These are phyloP conservation scores for Scutellaria baicalensis DNA, from an alignment of 257 asterid species.

Conservation along the genomic window DNA sequence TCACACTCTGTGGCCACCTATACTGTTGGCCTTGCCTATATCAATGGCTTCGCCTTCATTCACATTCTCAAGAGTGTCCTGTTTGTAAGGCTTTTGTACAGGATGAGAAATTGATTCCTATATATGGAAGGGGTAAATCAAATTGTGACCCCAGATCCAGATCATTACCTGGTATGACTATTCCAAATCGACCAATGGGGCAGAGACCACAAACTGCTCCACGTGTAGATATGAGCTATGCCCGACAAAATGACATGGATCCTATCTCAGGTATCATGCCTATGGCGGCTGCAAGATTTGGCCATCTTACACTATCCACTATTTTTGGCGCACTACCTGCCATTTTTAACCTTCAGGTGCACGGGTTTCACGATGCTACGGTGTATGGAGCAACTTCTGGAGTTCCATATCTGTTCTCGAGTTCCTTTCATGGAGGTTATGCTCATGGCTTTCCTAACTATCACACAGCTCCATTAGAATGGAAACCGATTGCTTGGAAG, in stretches of 20 bases:
- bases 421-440: constrained; percentile 72
- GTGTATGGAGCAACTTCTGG: constrained; percentile 76
- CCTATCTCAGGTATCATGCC: constrained; percentile 42
- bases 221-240: constrained; percentile 37
- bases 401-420: constrained; percentile 55
- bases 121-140: constrained; percentile 81
- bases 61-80: constrained; percentile 82
- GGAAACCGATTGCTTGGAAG: constrained; percentile 51
- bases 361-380: constrained; percentile 76
- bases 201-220: constrained; percentile 70
- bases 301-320: constrained; percentile 50
- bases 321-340: constrained; percentile 58
- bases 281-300: constrained; percentile 54
- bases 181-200: constrained; percentile 68
- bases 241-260: constrained; percentile 48
- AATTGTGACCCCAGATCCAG: constrained; percentile 45
- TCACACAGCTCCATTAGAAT: constrained; percentile 38
- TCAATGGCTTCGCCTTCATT: constrained; percentile 84
- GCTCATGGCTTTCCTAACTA: constrained; percentile 62
- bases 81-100: constrained; percentile 73
- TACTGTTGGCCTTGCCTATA: constrained; percentile 95
- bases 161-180: constrained; percentile 28
- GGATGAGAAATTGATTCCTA: constrained; percentile 76
- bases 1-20: constrained; percentile 93
- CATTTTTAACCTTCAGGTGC: constrained; percentile 54